Percentiles rank a stretch among this genome's conserved stretches.
phyloP scores from a whole-genome alignment of 805 yeast genomes.

The Ascoidea rubescens region DNA sequence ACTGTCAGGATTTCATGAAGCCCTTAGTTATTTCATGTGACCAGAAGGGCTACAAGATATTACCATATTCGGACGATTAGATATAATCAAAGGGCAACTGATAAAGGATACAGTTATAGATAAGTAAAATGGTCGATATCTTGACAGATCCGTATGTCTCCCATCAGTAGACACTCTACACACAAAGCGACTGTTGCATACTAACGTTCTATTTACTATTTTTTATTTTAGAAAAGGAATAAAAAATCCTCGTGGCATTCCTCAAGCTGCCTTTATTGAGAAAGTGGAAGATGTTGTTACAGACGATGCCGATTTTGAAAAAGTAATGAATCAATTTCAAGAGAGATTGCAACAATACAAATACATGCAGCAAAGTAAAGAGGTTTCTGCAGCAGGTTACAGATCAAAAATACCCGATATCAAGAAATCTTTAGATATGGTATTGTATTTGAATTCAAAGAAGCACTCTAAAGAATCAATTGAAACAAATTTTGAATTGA shows the following conservation, averaged over 20 bases:
- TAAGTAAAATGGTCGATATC: no score
- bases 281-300: slow-evolving; percentile 65
- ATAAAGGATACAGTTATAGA: no score
- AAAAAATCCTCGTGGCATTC: slow-evolving; percentile 87
- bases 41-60: no score
- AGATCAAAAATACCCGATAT: slow-evolving; percentile 82
- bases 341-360: slow-evolving; percentile 82
- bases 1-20: no score
- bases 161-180: no score
- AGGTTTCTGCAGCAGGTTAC: slow-evolving; percentile 27
- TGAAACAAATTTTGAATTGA: slow-evolving; percentile 77
- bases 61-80: no score
- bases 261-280: slow-evolving; percentile 89
- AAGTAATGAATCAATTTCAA: slow-evolving; percentile 62
- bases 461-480: slow-evolving; percentile 28
- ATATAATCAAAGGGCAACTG: no score
- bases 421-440: slow-evolving; percentile 67
- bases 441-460: slow-evolving; percentile 40
- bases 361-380: slow-evolving; percentile 49
- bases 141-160: no score
- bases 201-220: background rate
- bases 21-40: no score
- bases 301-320: slow-evolving; percentile 54
- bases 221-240: background rate
- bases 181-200: no score